Evolutionary conservation across 331 rosid species (phyloP), one percentile per base, ranked within the genome.

Genomic region (Malus hybrid): DNA sequence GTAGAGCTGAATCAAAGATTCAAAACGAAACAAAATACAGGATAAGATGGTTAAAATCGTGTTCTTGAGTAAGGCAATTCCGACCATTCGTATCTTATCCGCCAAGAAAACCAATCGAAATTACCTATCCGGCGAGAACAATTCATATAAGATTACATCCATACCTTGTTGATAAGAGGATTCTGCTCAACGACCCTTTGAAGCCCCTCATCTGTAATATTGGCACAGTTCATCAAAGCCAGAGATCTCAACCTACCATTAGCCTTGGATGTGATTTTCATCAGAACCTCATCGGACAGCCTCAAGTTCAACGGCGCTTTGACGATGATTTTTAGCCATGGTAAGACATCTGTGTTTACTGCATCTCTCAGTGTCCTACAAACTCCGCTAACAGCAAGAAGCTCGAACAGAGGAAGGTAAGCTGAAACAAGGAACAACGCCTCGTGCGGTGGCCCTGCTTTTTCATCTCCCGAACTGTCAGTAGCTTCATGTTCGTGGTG

Each of bases 121-220:
- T 44, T 12, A 44, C 50, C 50, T 12, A 12, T 44, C 15, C 15
- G 50, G 50, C 50, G 50, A 44, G 1, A 44, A 3, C 15, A 44
- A 0, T 12, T 44, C 15, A 12, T 4, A 44, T 44, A 44, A 44
- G 50, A 44, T 44, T 11, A 74, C 26, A 26, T 63, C 33, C 39
- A 62, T 83, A 94, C 99, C 96, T 90, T 82, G 80, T 63, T 64
- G 56, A 94, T 86, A 52, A 53, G 79, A 79, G 88, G 95, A 80
- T 94, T 94, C 60, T 70, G 82, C 76, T 85, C 73, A 0, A 85
- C 52, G 5, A 94, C 88, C 55, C 69, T 66, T 75, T 72, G 96
- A 74, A 94, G 89, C 22, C 89, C 96, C 13, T 77, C 60, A 68
- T 94, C 90, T 5, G 97, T 81, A 73, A 94, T 70, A 77, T 80